These are phyloP conservation scores for Mimosa pudica DNA, from an alignment of 306 rosid species.

Conservation along the genomic window DNA sequence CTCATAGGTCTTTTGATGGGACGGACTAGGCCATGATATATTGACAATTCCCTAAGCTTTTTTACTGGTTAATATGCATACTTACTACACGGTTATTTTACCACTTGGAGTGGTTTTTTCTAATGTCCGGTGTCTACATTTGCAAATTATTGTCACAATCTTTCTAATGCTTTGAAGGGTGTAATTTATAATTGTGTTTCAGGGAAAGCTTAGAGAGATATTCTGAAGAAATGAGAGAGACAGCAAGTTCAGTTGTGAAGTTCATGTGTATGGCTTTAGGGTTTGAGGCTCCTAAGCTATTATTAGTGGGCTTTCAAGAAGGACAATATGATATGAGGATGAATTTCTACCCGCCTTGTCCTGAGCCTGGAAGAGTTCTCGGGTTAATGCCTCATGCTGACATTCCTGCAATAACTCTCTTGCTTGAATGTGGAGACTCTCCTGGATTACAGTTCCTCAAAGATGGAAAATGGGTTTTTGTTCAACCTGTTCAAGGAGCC, in stretches of 20 bases:
- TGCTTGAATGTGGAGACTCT: constrained; percentile 45
- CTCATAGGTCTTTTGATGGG: no score
- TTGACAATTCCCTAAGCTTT: no score
- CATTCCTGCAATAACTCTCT: constrained; percentile 49
- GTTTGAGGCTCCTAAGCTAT: constrained; percentile 36
- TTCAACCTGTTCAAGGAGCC: constrained; percentile 50
- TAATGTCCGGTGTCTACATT: neutral
- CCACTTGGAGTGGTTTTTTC: no score
- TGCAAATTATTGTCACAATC: neutral
- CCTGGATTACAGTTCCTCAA: constrained; percentile 51
- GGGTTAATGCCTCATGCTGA: constrained; percentile 54
- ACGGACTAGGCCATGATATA: no score
- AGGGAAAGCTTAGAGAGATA: constrained; percentile 50
- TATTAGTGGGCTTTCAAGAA: constrained; percentile 41
- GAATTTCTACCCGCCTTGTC: constrained; percentile 56
- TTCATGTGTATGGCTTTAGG: constrained; percentile 50
- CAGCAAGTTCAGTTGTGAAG: constrained; percentile 39
- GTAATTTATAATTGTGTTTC: constrained; percentile 14
- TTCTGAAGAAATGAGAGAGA: constrained; percentile 44
- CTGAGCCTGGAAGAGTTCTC: constrained; percentile 53
- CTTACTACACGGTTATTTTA: no score
- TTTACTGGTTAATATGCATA: no score
- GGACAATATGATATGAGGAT: constrained; percentile 48
- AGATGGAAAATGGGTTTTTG: constrained; percentile 46
- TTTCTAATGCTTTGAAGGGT: constrained; percentile 18